A percentile compares a stretch with the other conserved stretches of the same genome.
Evolutionary conservation across 2,329 filamentous ascomycete species (phyloP).

Genomic region (Fusarium sp.): DNA sequence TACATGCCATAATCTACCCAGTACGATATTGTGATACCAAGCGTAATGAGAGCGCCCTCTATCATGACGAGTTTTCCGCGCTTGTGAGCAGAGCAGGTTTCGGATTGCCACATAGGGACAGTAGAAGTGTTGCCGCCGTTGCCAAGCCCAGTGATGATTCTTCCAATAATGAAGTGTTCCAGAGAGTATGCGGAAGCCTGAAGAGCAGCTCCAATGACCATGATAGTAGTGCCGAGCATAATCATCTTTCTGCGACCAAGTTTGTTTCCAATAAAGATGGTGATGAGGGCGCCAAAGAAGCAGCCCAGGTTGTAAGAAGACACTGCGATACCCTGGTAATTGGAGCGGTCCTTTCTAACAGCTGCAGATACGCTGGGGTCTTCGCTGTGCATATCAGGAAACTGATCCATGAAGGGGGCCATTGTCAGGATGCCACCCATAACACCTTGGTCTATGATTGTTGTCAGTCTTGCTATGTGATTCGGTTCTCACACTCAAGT

Average conservation of each 20-base stretch:
- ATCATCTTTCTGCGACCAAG: slow-evolving; percentile 72
- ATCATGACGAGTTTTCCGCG: slow-evolving; percentile 73
- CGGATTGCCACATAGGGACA: slow-evolving; percentile 71
- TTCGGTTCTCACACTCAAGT: not conserved
- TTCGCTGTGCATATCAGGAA: slow-evolving; percentile 65
- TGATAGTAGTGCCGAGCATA: slow-evolving; percentile 70
- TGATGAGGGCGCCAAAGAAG: slow-evolving; percentile 73
- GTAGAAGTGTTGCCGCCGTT: slow-evolving; percentile 70
- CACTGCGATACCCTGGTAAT: slow-evolving; percentile 67
- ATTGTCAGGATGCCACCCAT: slow-evolving; percentile 82
- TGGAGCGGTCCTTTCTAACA: slow-evolving; percentile 60
- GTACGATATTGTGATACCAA: slow-evolving; percentile 69
- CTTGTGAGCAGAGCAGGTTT: slow-evolving; percentile 69
- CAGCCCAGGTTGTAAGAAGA: slow-evolving; percentile 72
- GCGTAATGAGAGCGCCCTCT: slow-evolving; percentile 69
- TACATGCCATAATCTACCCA: slow-evolving; percentile 72
- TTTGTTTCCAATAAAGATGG: slow-evolving; percentile 74
- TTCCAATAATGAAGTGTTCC: slow-evolving; percentile 69
- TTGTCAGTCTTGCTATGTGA: not conserved
- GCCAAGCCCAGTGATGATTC: slow-evolving; percentile 70
- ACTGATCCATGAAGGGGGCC: slow-evolving; percentile 68
- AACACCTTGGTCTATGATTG: slow-evolving; percentile 74
- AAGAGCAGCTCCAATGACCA: slow-evolving; percentile 69
- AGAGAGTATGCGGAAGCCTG: slow-evolving; percentile 69
- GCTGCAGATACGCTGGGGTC: slow-evolving; percentile 53